Evolutionary conservation across 768 basidiomycete genomes (phyloP).

Genomic region (Baorangia bicolor): DNA sequence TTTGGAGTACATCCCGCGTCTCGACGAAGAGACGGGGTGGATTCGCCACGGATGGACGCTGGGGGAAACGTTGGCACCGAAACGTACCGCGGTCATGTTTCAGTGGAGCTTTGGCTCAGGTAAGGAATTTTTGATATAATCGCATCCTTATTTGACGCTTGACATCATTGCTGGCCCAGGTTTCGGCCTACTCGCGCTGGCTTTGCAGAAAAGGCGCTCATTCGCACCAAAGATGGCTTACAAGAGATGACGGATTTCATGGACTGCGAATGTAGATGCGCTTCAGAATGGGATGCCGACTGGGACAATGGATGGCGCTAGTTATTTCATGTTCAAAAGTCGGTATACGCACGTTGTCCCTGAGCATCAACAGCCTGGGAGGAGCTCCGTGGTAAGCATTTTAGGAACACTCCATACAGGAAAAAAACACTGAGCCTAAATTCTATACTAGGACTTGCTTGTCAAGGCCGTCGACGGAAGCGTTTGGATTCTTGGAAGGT

Average conservation of each 20-base stretch:
- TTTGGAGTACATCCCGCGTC: background rate
- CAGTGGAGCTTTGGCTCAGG: slow-evolving; percentile 2
- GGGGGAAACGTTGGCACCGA: background rate
- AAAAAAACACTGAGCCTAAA: background rate
- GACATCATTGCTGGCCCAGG: too few relatives aligned
- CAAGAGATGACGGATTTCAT: background rate
- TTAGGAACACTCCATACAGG: background rate
- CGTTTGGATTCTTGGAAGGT: slow-evolving; percentile 1
- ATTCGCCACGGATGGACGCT: background rate
- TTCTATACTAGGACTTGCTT: background rate
- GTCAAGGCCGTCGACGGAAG: background rate
- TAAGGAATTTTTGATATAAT: background rate
- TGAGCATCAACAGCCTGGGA: background rate
- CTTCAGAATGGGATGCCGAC: background rate
- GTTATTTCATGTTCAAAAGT: background rate
- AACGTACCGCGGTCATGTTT: background rate
- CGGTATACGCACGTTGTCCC: background rate
- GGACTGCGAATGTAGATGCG: background rate
- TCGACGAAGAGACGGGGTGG: background rate
- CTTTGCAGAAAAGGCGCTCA: background rate
- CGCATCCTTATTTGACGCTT: background rate
- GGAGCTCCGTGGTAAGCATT: background rate
- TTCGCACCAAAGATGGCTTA: background rate
- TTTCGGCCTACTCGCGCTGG: too few relatives aligned
- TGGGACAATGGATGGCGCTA: background rate